Evolutionary conservation across 2,329 filamentous ascomycete species (phyloP).

Genomic region (Akanthomyces dipterigenus): DNA sequence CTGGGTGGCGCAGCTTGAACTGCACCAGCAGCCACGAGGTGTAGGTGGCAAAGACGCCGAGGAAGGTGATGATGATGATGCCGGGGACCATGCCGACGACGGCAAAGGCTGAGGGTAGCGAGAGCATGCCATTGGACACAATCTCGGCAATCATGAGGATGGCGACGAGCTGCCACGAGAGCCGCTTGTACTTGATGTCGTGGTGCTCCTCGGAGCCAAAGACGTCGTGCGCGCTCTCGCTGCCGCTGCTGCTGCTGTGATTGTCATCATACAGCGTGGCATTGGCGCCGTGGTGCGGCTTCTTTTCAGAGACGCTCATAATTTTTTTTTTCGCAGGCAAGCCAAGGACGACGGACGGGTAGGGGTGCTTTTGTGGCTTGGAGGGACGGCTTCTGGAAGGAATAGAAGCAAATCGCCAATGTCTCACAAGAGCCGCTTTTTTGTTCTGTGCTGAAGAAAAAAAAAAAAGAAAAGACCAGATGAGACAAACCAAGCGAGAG

Average conservation of each 20-base stretch:
- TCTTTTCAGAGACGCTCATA: background rate
- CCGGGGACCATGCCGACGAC: constrained; percentile 46
- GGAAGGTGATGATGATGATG: constrained; percentile 42
- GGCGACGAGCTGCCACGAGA: constrained; percentile 45
- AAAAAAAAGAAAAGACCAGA: background rate
- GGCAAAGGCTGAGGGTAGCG: constrained; percentile 43
- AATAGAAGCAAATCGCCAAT: background rate
- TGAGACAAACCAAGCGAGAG: background rate
- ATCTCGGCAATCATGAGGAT: constrained; percentile 51
- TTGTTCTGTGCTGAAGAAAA: background rate
- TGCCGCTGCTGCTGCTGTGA: background rate
- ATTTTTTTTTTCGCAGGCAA: background rate
- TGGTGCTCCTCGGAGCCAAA: constrained; percentile 23
- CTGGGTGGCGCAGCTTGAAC: constrained; percentile 47
- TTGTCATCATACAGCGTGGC: background rate
- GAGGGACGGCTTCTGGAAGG: background rate
- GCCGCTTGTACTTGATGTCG: constrained; percentile 45
- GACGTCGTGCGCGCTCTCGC: constrained; percentile 11
- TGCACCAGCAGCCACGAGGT: constrained; percentile 41
- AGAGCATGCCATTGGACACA: constrained; percentile 47
- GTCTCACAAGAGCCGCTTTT: background rate
- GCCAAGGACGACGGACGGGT: too few relatives aligned
- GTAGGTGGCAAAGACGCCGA: constrained; percentile 44
- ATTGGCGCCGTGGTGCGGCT: background rate
- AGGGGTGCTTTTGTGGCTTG: too few relatives aligned